phyloP scores from a whole-genome alignment of 768 basidiomycete genomes.

The Leccinum imitatum region DNA sequence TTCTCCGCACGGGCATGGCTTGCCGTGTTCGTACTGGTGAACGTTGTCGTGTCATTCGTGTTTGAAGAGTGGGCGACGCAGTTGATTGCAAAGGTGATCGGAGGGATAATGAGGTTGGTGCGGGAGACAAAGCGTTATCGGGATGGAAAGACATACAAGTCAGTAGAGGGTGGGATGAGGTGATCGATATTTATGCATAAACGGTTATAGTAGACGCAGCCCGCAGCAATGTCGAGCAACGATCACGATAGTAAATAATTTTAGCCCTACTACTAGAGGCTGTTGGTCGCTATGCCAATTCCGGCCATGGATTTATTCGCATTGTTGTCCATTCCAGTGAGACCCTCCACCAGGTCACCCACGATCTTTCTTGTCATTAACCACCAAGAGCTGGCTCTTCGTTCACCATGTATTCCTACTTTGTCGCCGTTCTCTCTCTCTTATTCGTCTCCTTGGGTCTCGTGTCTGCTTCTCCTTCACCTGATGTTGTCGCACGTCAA shows the following conservation, averaged over 20 bases:
- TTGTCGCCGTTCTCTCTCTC: conserved; percentile 25
- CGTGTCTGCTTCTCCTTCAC: conserved; percentile 29
- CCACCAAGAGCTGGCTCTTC: conserved; percentile 41
- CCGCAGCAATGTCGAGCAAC: neutral
- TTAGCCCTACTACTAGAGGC: neutral
- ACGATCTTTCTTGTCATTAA: neutral
- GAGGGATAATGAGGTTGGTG: conserved; percentile 42
- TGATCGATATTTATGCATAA: conserved; percentile 9
- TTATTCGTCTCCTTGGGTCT: conserved; percentile 24
- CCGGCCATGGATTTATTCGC: neutral
- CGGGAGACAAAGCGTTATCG: conserved; percentile 46
- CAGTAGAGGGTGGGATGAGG: conserved; percentile 72
- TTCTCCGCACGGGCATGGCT: conserved; percentile 65
- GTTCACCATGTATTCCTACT: conserved; percentile 26
- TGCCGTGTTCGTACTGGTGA: conserved; percentile 63
- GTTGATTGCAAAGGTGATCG: conserved; percentile 55
- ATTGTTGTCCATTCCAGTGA: conserved; percentile 9
- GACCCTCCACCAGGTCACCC: neutral
- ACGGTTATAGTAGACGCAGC: neutral
- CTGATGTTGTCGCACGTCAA: conserved; percentile 20
- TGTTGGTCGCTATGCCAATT: conserved; percentile 22
- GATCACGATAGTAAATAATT: neutral
- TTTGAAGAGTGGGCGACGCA: conserved; percentile 80
- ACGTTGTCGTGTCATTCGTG: conserved; percentile 65
- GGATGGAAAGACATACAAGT: conserved; percentile 82